Evolutionary conservation across 257 asterid genomes (phyloP), one percentile per base, ranked within the genome.

Genomic region (Leptodermis oblonga): DNA sequence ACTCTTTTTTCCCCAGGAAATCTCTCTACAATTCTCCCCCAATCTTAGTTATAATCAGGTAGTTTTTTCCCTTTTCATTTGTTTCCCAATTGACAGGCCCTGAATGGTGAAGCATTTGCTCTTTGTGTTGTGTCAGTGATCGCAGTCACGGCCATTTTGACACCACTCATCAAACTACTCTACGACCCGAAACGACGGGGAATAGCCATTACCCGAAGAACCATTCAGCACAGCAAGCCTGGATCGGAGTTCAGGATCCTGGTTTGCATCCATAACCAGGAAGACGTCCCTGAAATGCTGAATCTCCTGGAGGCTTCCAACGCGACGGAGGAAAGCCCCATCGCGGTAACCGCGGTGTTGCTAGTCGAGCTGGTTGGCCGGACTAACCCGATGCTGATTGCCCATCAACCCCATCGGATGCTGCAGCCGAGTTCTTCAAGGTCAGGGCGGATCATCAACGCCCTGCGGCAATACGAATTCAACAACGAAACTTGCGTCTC

Each of bases 291-390:
- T 2, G 72, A 82, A 0, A 70, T 89, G 62, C 43, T 92, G 17
- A 84, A 89, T 80, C 39, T 89, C 12, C 93, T 89, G 0, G 92
- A 85, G 37, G 93, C 86, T 15, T 89, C 97, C 14, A 26, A 83
- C 23, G 87, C 97, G 2, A 82, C 88, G 0, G 84, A 86, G 39
- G 62, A 72, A 4, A 87, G 80, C 80, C 97, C 93, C 0, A 72
- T 92, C 0, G 79, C 90, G 0, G 90, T 89, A 62, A 78, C 87
- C 15, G 88, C 88, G 0, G 80, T 92, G 67, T 52, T 87, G 4
- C 85, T 86, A 2, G 83, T 73, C 10, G 92, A 91, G 83, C 86
- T 88, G 0, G 83, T 78, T 0, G 96, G 90, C 5, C 84, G 90
- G 23, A 80, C 92, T 51, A 85, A 90, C 7, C 84, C 85, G 10